Base-by-base conservation (phyloP, 2,329 filamentous ascomycete genomes). In the Aschersonia sp. region DNA sequence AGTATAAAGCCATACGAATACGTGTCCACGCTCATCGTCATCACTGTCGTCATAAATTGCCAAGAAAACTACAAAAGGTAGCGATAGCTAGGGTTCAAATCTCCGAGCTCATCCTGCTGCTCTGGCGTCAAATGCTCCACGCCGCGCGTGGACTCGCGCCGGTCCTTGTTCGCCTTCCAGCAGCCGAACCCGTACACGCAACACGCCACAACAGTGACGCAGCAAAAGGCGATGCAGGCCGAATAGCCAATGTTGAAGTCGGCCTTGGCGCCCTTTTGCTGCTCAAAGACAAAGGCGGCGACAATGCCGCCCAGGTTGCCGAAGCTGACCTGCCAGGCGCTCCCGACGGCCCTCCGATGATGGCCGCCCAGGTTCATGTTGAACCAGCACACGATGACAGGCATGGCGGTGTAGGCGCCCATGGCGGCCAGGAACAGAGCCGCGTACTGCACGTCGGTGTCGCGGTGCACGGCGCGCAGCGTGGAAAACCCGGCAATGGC, bases 401-500 rank as follows among this genome's bases (percentile, higher is more conserved):
- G 88, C 83, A 95, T 89, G n/a, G 88, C 86, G 1, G 79, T 81
- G 65, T 94, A 95, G 0, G 77, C 75, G 45, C 87, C 87, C 67
- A 81, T 81, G 2, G 85, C 83, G 45, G 94, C 78, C 32, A 95
- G 69, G 69, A 94, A 94, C 0, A 95, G 73, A 0, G 83, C 85
- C 0, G 71, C 83, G 57, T 95, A 95, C 61, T 92, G 76, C 6
- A 86, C 65, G 10, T 73, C 52, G 0, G 67, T 69, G 60, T 87
- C 76, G 58, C 84, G 65, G 61, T 90, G 83, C 5, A 90, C 76
- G 9, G 70, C 68, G 45, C 94, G 67, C 6, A 95, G 72, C 51
- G 90, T 85, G 4, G 68, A 77, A 54, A 94, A 90, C 2, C 87
- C 89, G 0, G 76, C 60, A 46, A 95, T 82, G 44, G 79, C 70